A percentile compares a stretch with the other conserved stretches of the same genome.
Evolutionary conservation across 2,329 filamentous ascomycete genomes (phyloP).

Genomic region (Clonostachys sp.): DNA sequence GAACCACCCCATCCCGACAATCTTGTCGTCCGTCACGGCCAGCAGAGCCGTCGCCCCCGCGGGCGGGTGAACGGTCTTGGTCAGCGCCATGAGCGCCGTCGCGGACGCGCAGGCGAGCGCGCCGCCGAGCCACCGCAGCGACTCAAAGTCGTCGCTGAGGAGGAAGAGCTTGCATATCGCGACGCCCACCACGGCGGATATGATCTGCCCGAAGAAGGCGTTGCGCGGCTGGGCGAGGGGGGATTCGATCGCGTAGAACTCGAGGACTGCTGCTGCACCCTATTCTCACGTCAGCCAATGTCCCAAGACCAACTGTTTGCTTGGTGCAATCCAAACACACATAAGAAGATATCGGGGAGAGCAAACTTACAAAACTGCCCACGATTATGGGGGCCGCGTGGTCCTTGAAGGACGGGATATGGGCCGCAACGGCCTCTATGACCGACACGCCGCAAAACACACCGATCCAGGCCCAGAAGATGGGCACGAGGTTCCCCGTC

Average conservation of each 20-base stretch:
- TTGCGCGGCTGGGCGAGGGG: constrained; percentile 72
- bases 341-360: background rate
- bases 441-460: constrained; percentile 57
- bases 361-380: constrained; percentile 60
- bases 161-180: constrained; percentile 61
- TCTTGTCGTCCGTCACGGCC: constrained; percentile 53
- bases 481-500: constrained; percentile 53
- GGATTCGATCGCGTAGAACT: constrained; percentile 68
- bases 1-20: constrained; percentile 61
- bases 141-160: constrained; percentile 36
- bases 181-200: constrained; percentile 58
- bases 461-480: constrained; percentile 61
- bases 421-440: constrained; percentile 51
- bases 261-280: constrained; percentile 72
- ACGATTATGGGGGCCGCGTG: constrained; percentile 57
- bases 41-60: constrained; percentile 71
- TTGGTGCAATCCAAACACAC: background rate
- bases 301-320: background rate
- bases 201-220: constrained; percentile 60
- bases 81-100: constrained; percentile 62
- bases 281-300: constrained; percentile 16
- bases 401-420: constrained; percentile 47
- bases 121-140: constrained; percentile 59
- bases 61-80: constrained; percentile 69
- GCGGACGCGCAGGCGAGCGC: constrained; percentile 61